Base-by-base conservation (phyloP, 768 basidiomycete species). In the Hysterangium stoloniferum region DNA sequence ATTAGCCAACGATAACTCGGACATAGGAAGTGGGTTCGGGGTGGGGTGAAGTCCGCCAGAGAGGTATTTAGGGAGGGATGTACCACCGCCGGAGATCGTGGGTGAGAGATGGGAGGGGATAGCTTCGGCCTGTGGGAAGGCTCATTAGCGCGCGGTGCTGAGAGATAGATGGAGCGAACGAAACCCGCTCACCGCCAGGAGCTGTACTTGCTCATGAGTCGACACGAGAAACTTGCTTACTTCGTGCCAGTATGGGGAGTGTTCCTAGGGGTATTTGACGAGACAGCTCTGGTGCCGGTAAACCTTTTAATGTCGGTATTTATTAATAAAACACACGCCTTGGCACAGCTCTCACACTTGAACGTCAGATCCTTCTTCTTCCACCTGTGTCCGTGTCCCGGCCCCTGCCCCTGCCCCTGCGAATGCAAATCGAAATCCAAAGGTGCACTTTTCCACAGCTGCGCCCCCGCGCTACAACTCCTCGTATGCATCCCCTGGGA, bases 251-350 rank as follows among this genome's bases (percentile, higher is more conserved):
- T 96, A 91, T 17, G 89, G 88, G 29, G 88, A 90, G 62, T 95
- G 91, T 61, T 97, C 94, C 95, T 94, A 98, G 29, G 94, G 86
- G 62, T 98, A 95, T 66, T 97, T 97, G 66, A 94, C 88, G 42
- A 98, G 73, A 66, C 94, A 97, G 11, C 87, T 90, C 2, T 92
- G 92, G 66, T 98, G 94, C 46, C 86, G 81, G 65, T 89, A 91
- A 32, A 88, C 80, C 86, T 88, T n/a, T n/a, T n/a, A n/a, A n/a
- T n/a, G n/a, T n/a, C n/a, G n/a, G n/a, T n/a, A n/a, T n/a, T n/a
- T n/a, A n/a, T n/a, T n/a, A n/a, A n/a, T n/a, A n/a, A n/a, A n/a
- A n/a, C n/a, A n/a, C n/a, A n/a, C n/a, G n/a, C n/a, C n/a, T n/a
- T n/a, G n/a, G n/a, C n/a, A n/a, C n/a, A n/a, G n/a, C n/a, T n/a